Evolutionary conservation across 768 basidiomycete genomes (phyloP), one percentile per base, ranked within the genome.

Genomic region (Hydnum rufescens): DNA sequence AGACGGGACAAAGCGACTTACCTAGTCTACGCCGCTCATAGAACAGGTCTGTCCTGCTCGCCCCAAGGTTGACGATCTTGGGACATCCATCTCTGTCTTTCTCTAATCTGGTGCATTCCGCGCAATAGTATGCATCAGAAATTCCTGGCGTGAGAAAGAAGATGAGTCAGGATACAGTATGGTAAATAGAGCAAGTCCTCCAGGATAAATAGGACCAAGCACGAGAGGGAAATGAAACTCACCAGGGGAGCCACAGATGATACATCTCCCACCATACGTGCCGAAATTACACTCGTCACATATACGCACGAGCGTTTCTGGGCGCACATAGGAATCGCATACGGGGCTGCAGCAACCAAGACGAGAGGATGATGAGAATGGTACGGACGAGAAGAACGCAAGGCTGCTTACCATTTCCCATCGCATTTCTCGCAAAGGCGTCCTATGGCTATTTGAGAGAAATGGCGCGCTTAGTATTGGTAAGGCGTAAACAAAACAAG

Each of bases 221-320:
- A 29, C 3, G 43, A 31, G 16, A 49, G 28, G 16, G 5, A 32
- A 4, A 5, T 54, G 39, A 3, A 32, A 59, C 74, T 57, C 59
- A 95, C 92, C 93, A 60, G 87, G 89, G 42, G 89, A 80, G 48
- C 90, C 88, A 59, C 95, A 99, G 56, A 97, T 95, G 67, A 96
- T 97, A 64, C 95, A 99, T 57, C 90, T 74, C 49, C 93, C 93
- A 23, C 95, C 90, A 64, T 95, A 95, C 43, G 89, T 93, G 59
- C 90, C 87, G 68, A 97, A 99, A 66, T 97, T 97, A 68, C 95
- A 99, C 70, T 99, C 95, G 64, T 99, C 95, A 66, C 95, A 99
- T 59, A 96, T 96, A 57, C 93, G 78, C 54, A 97, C 95, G 58
- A 97, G 74, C 23, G 93, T 97, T 68, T 93, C 92, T 60, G 95